Percentiles rank a stretch among this genome's conserved stretches.
phyloP scores from a whole-genome alignment of 495 filamentous ascomycete species.

The Cercophora sp. region DNA sequence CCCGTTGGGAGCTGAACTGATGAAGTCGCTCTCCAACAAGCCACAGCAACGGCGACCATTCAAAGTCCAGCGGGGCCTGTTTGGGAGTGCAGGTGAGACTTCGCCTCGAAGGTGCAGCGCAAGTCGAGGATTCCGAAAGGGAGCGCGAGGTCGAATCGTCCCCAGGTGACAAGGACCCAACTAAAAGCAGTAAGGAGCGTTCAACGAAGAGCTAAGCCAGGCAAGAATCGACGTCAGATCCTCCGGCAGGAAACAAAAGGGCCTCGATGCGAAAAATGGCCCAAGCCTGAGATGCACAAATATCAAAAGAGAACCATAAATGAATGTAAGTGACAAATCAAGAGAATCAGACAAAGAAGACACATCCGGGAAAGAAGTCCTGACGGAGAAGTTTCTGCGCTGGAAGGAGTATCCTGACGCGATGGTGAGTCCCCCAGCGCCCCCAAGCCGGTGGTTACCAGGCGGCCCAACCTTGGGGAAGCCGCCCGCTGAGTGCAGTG shows the following conservation, averaged over 20 bases:
- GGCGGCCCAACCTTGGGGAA: constrained; percentile 2
- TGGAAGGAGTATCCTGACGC: neutral
- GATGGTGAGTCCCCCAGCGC: neutral
- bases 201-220: neutral
- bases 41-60: too few relatives aligned
- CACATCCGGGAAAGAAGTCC: neutral
- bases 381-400: neutral
- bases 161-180: too few relatives aligned
- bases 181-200: too few relatives aligned
- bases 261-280: neutral
- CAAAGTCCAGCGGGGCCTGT: too few relatives aligned
- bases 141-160: neutral
- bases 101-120: too few relatives aligned
- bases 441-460: neutral
- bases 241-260: constrained; percentile 8
- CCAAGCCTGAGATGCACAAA: neutral
- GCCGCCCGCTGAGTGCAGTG: constrained; percentile 7
- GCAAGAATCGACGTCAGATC: constrained; percentile 23
- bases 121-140: neutral
- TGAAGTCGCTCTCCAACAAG: too few relatives aligned
- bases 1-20: too few relatives aligned
- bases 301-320: neutral
- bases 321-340: neutral
- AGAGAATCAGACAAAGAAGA: neutral
- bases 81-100: too few relatives aligned